Evolutionary conservation across 768 basidiomycete species (phyloP).

Genomic region (Trametes sanguinea): DNA sequence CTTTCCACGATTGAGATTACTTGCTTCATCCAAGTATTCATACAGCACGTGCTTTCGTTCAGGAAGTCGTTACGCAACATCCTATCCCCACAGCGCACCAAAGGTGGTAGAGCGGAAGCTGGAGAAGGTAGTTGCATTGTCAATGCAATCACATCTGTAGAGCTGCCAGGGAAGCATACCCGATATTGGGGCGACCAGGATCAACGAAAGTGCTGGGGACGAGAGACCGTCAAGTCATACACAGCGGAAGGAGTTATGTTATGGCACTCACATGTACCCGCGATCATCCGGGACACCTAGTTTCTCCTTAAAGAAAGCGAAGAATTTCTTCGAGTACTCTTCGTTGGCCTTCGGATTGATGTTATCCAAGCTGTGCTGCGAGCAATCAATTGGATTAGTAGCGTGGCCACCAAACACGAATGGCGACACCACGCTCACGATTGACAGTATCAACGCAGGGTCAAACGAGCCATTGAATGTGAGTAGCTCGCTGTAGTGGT

Average conservation of each 20-base stretch:
- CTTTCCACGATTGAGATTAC: too few species aligned
- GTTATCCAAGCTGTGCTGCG: slow-evolving; percentile 59
- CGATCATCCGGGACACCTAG: slow-evolving; percentile 52
- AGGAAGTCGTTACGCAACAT: not conserved
- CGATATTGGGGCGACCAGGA: slow-evolving; percentile 7
- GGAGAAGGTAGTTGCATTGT: not conserved
- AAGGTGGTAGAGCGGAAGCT: slow-evolving; percentile 1
- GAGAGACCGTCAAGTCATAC: too few species aligned
- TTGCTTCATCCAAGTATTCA: too few species aligned
- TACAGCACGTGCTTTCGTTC: too few species aligned
- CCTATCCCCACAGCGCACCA: not conserved
- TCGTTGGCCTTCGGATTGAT: slow-evolving; percentile 50
- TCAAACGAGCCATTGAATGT: slow-evolving; percentile 65
- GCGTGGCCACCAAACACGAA: too few species aligned
- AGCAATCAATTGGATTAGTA: not conserved
- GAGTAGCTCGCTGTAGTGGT: slow-evolving; percentile 59
- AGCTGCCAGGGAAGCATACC: not conserved
- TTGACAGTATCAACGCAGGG: slow-evolving; percentile 58
- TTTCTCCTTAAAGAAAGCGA: slow-evolving; percentile 54
- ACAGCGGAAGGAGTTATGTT: not conserved
- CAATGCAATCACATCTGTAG: too few species aligned
- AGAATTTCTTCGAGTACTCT: slow-evolving; percentile 56
- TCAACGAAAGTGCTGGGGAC: slow-evolving; percentile 5
- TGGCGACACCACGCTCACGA: slow-evolving; percentile 45
- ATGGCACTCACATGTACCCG: slow-evolving; percentile 56